Base-by-base conservation (phyloP, 1,284 basidiomycete species). In the Ceratobasidium sp. region DNA sequence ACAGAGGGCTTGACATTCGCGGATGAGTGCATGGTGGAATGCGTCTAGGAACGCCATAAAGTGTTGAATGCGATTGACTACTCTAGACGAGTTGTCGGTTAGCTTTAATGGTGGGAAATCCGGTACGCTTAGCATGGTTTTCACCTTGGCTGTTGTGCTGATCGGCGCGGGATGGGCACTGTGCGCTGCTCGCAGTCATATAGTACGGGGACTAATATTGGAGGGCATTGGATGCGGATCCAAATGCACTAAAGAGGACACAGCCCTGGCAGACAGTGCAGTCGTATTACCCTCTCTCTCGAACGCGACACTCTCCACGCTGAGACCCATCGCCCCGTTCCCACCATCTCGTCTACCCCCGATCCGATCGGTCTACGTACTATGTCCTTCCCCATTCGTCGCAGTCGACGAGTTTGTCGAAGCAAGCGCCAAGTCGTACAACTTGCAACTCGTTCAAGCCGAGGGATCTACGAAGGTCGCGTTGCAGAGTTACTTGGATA, bases 71-170 rank as follows among this genome's bases (percentile, higher is more conserved):
- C 66, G 23, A 69, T 60, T 33, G 69, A 68, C 80, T 80, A 91
- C 94, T 50, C 88, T 89, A 82, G 88, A 92, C 55, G 87, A 88
- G 71, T 86, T 96, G 18, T 93, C 94, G 5, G 88, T 99, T 71
- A 98, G 96, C 84, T 99, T 98, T 87, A 99, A 99, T 81, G 97
- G 97, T 16, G 97, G 97, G 60, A 99, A 99, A 84, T 97, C 99
- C 83, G 99, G 96, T 96, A 81, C 82, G 94, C 87, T 0, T n/a
- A 6, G 23, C 50, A 20, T 57, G 52, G 62, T 64, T 5, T 44
- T 64, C 35, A 57, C 41, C 35, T 65, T 33, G 48, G 50, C n/a
- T 50, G 0, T 38, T 60, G n/a, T 65, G 12, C 48, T 48, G 41
- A 27, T 60, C 18, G 66, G 66, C 16, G 27, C n/a, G 23, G 30